Conservation (phyloP, 192 early-diverging fungal genomes). For the Thoreauomyces humboldtii region DNA sequence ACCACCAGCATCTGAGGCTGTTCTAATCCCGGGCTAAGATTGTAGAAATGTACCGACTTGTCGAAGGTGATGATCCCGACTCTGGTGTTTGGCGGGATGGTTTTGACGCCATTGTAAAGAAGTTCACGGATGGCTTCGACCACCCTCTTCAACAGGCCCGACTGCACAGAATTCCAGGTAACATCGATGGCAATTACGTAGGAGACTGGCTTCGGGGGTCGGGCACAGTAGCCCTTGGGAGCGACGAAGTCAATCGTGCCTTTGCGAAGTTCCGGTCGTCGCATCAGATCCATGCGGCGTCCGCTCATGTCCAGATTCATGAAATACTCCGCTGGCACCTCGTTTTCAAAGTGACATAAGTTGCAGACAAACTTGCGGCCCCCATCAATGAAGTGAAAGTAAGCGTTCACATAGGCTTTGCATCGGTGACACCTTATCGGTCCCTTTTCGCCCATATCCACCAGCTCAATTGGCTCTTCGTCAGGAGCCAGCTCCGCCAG, state of each 20-base stretch:
- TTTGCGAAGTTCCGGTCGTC: slow-evolving; percentile 82
- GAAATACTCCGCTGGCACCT: slow-evolving; percentile 87
- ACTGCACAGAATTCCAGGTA: slow-evolving; percentile 80
- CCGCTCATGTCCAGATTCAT: slow-evolving; percentile 93
- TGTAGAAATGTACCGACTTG: slow-evolving; percentile 91
- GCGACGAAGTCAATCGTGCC: slow-evolving; percentile 93
- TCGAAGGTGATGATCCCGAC: slow-evolving; percentile 93
- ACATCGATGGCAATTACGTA: slow-evolving; percentile 97
- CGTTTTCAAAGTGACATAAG: slow-evolving; percentile 85
- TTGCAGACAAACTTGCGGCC: slow-evolving; percentile 94
- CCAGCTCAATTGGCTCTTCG: slow-evolving; percentile 76
- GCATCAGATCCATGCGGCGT: slow-evolving; percentile 75
- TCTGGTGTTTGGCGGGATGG: slow-evolving; percentile 40
- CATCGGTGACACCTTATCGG: slow-evolving; percentile 89
- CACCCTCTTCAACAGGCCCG: slow-evolving; percentile 71
- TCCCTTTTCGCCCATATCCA: slow-evolving; percentile 81
- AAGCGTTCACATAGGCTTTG: slow-evolving; percentile 92
- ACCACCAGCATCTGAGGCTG: slow-evolving; percentile 95
- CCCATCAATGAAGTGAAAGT: slow-evolving; percentile 82
- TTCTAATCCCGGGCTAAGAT: slow-evolving; percentile 69
- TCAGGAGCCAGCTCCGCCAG: slow-evolving; percentile 75
- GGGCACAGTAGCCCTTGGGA: slow-evolving; percentile 70
- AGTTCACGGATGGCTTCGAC: slow-evolving; percentile 66
- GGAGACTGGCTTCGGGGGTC: slow-evolving; percentile 64
- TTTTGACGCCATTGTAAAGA: slow-evolving; percentile 55